Evolutionary conservation across 2,329 filamentous ascomycete species (phyloP).

Genomic region (Ophiostoma piceae): DNA sequence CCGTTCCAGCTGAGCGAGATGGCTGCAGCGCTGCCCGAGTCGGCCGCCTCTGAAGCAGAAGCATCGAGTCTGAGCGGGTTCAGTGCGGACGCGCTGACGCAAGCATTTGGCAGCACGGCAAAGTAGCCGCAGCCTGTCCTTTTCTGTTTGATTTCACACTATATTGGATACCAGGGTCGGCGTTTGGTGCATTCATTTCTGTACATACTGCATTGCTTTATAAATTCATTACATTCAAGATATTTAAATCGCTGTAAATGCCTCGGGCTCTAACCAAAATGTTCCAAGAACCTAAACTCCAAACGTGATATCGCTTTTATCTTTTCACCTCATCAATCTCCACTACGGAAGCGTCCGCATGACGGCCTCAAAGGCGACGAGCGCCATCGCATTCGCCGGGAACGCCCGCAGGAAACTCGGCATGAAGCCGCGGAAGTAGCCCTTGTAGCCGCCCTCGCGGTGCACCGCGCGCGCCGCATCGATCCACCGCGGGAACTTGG

Average conservation of each 20-base stretch:
- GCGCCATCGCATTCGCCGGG: conserved; percentile 88
- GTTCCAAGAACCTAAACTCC: not conserved
- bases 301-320: not conserved
- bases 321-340: not conserved
- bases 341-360: conserved; percentile 59
- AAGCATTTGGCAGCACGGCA: conserved; percentile 23
- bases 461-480: conserved; percentile 75
- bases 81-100: conserved; percentile 25
- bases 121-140: not conserved
- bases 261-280: not conserved
- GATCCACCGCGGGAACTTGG: conserved; percentile 68
- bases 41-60: conserved; percentile 7
- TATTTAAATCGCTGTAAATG: not conserved
- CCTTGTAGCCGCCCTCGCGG: conserved; percentile 66
- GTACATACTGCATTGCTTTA: not conserved
- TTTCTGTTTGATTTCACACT: not conserved
- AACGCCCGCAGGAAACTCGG: conserved; percentile 93
- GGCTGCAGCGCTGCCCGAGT: conserved; percentile 22
- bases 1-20: conserved; percentile 25
- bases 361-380: conserved; percentile 88
- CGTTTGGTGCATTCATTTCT: not conserved
- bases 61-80: not conserved
- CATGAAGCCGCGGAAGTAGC: conserved; percentile 89
- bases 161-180: not conserved
- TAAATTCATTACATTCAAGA: not conserved